phyloP scores from a whole-genome alignment of 176 grass and related monocot genomes.

The Oryza coarctata region DNA sequence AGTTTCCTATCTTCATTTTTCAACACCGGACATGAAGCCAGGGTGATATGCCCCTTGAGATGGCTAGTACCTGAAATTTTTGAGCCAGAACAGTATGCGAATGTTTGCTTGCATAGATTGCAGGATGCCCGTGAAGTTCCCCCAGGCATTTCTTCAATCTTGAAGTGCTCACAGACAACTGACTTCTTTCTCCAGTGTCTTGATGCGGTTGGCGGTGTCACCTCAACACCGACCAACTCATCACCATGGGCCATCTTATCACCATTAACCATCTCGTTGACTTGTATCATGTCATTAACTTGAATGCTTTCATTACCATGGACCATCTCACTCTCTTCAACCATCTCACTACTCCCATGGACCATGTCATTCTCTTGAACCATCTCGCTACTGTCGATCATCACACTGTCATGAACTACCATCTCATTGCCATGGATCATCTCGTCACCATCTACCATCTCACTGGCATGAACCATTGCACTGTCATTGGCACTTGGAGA shows the following conservation, averaged over 20 bases:
- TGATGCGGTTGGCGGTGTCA: slow-evolving; percentile 37
- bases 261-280: slow-evolving; percentile 30
- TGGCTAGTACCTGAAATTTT: slow-evolving; percentile 89
- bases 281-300: slow-evolving; percentile 38
- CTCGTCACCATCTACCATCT: slow-evolving; percentile 35
- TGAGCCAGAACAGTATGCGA: slow-evolving; percentile 83
- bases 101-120: slow-evolving; percentile 89
- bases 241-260: slow-evolving; percentile 41
- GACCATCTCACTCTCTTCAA: slow-evolving; percentile 16
- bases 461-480: slow-evolving; percentile 29
- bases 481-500: slow-evolving; percentile 37
- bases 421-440: slow-evolving; percentile 36
- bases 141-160: slow-evolving; percentile 59
- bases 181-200: slow-evolving; percentile 80
- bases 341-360: slow-evolving; percentile 29
- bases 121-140: slow-evolving; percentile 67
- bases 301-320: slow-evolving; percentile 40
- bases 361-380: slow-evolving; percentile 14
- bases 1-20: slow-evolving; percentile 62
- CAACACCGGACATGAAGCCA: slow-evolving; percentile 74
- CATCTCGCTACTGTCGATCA: slow-evolving; percentile 33
- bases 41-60: slow-evolving; percentile 85
- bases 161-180: slow-evolving; percentile 80
- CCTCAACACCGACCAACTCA: slow-evolving; percentile 44
- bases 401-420: slow-evolving; percentile 5